Evolutionary conservation across 1,139 yeast species (phyloP).

Genomic region (Meyerozyma athensensis): DNA sequence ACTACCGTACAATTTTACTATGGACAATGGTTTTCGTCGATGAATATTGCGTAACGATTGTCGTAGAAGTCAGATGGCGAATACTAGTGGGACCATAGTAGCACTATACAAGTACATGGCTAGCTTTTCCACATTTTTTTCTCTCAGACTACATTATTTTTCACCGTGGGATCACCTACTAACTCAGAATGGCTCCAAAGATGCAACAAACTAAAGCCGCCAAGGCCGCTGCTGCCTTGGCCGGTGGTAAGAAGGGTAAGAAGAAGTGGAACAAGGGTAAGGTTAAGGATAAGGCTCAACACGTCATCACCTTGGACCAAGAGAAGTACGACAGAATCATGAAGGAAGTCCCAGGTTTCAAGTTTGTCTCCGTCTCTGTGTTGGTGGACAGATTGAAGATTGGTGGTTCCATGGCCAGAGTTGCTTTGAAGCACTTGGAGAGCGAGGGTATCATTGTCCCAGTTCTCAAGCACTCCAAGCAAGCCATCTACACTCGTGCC

Average conservation of each 20-base stretch:
- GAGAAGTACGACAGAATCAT: conserved; percentile 98
- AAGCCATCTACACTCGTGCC: conserved; percentile 92
- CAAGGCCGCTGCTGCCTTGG: conserved; percentile 99
- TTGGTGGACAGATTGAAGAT: conserved; percentile 99
- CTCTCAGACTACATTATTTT: too few relatives aligned
- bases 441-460: conserved; percentile 93
- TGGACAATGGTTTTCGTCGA: too few relatives aligned
- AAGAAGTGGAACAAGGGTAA: conserved; percentile 99
- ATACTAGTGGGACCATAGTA: too few relatives aligned
- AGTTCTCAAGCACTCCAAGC: conserved; percentile 93
- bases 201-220: conserved; percentile 99
- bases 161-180: too few relatives aligned
- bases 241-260: conserved; percentile 99
- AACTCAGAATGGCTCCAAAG: conserved; percentile 94
- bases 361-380: conserved; percentile 96
- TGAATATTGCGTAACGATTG: too few relatives aligned
- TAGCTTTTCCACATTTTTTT: too few relatives aligned
- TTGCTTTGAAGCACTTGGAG: conserved; percentile 95
- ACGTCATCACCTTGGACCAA: conserved; percentile 95
- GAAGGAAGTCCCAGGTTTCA: conserved; percentile 99
- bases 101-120: too few relatives aligned
- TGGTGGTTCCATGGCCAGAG: conserved; percentile 98
- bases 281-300: conserved; percentile 99
- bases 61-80: too few relatives aligned
- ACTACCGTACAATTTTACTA: too few relatives aligned